Evolutionary conservation across 1,139 yeast genomes (phyloP).

Genomic region (Williopsis jadinii): DNA sequence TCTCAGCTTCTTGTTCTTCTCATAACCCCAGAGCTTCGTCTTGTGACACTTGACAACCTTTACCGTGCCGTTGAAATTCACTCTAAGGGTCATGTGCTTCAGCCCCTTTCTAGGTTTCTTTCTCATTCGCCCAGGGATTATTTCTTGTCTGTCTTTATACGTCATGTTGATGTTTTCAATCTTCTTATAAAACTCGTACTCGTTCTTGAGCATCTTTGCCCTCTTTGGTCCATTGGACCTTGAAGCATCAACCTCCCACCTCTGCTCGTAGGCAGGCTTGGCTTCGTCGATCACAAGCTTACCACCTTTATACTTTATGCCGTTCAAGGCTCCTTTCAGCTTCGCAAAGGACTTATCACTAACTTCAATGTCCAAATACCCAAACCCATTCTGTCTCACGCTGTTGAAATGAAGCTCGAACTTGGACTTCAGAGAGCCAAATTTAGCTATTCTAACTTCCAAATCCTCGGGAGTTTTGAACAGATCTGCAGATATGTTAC

Average conservation of each 20-base stretch:
- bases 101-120: constrained; percentile 42
- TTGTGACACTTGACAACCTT: constrained; percentile 55
- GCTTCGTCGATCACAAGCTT: constrained; percentile 49
- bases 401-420: constrained; percentile 41
- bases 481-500: constrained; percentile 53
- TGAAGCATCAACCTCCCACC: constrained; percentile 36
- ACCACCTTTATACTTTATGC: constrained; percentile 69
- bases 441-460: constrained; percentile 40
- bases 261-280: constrained; percentile 35
- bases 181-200: constrained; percentile 31
- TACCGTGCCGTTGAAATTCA: constrained; percentile 53
- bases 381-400: constrained; percentile 36
- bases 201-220: constrained; percentile 28
- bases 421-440: constrained; percentile 39
- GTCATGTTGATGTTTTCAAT: constrained; percentile 36
- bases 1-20: constrained; percentile 50
- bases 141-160: constrained; percentile 36
- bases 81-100: constrained; percentile 57
- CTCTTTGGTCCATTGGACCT: constrained; percentile 23
- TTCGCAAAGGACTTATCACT: constrained; percentile 37
- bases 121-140: constrained; percentile 61
- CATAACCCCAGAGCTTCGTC: constrained; percentile 86
- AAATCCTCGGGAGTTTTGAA: constrained; percentile 39
- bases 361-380: constrained; percentile 54
- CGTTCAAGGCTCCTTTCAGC: constrained; percentile 54